A percentile compares a stretch with the other conserved stretches of the same genome.
phyloP scores from a whole-genome alignment of 371 early-diverging fungal genomes.

The Gilbertella persicaria region DNA sequence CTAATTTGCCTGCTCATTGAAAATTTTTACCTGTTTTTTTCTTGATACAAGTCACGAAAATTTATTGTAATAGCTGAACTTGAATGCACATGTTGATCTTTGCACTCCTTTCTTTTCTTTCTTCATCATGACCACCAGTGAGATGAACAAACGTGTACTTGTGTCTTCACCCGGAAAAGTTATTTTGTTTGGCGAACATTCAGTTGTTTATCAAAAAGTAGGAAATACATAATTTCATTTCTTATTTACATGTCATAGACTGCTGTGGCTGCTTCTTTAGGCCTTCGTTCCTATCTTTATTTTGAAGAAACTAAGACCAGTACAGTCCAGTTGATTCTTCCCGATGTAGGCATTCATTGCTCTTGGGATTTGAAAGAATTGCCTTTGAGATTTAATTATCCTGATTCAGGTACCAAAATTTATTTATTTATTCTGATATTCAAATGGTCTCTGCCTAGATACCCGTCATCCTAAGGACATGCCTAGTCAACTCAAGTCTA shows the following conservation, averaged over 20 bases:
- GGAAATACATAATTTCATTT: background rate
- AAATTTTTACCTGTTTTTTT: conserved; percentile 10
- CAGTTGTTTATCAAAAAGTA: conserved; percentile 96
- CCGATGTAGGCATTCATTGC: conserved; percentile 53
- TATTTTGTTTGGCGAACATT: conserved; percentile 97
- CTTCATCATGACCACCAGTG: conserved; percentile 10
- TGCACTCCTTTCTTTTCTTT: background rate
- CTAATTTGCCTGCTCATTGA: background rate
- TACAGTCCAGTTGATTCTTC: conserved; percentile 43
- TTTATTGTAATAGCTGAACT: background rate
- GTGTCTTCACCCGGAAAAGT: conserved; percentile 94
- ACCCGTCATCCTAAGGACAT: conserved; percentile 41
- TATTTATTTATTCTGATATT: conserved; percentile 1
- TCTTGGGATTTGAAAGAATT: conserved; percentile 43
- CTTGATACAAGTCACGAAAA: background rate
- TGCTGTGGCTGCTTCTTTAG: conserved; percentile 74
- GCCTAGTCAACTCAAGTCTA: conserved; percentile 25
- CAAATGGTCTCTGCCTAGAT: conserved; percentile 15
- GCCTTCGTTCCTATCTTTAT: conserved; percentile 65
- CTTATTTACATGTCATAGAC: conserved; percentile 26
- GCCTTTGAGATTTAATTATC: conserved; percentile 23
- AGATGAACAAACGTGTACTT: conserved; percentile 24
- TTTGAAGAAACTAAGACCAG: conserved; percentile 48
- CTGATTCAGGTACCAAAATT: conserved; percentile 19
- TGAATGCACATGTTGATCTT: background rate